Evolutionary conservation across 345 rosid genomes (phyloP).

Genomic region (Ailanthus altissimus): DNA sequence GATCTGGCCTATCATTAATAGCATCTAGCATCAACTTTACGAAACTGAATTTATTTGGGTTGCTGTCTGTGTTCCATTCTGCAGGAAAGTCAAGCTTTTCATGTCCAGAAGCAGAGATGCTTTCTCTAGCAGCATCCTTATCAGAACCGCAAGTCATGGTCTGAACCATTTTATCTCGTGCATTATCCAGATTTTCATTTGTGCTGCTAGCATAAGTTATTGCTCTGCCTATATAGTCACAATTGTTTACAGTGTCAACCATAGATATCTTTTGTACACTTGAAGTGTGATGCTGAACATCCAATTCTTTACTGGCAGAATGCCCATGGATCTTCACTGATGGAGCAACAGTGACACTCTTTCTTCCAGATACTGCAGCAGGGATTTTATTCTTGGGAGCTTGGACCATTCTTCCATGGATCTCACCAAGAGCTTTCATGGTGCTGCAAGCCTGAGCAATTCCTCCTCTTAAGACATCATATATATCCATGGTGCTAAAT

Average conservation of each 20-base stretch:
- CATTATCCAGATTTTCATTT: not conserved
- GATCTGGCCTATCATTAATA: not conserved
- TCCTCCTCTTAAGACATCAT: conserved; percentile 17
- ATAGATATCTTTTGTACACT: not conserved
- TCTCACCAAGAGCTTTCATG: conserved; percentile 18
- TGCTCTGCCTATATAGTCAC: not conserved
- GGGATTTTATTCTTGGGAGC: not conserved
- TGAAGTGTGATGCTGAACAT: not conserved
- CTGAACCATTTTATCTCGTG: not conserved
- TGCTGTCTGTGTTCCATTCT: conserved; percentile 1
- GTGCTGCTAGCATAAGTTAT: not conserved
- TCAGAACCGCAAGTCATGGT: not conserved
- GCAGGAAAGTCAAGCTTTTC: conserved; percentile 5
- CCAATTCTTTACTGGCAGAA: conserved; percentile 1
- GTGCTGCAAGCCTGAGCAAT: conserved; percentile 1
- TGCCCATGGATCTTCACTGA: conserved; percentile 1
- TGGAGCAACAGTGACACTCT: not conserved
- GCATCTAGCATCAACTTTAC: conserved; percentile 18
- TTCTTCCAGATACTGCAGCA: not conserved
- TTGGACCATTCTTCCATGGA: not conserved
- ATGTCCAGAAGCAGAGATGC: not conserved
- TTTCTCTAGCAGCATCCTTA: not conserved
- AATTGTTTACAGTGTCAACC: not conserved
- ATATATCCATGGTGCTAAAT: not conserved
- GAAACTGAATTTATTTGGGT: conserved; percentile 10